These are phyloP conservation scores for Endocarpon pusillum DNA, from an alignment of 495 filamentous ascomycete species.

Conservation along the genomic window DNA sequence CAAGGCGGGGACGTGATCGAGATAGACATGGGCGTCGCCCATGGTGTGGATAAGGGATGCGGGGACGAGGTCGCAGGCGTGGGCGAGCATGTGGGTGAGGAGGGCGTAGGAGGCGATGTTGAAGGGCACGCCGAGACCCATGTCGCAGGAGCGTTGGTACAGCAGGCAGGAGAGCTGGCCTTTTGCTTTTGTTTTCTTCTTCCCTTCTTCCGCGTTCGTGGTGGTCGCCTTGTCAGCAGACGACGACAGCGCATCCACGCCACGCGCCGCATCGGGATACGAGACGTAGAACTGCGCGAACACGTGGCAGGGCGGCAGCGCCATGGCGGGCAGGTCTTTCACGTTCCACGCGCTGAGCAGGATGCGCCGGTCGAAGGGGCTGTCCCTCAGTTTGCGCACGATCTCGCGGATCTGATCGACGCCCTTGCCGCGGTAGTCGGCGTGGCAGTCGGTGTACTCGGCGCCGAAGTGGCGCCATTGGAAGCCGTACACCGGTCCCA, in stretches of 20 bases:
- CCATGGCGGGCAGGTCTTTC: slow-evolving; percentile 72
- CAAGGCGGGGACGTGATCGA: slow-evolving; percentile 82
- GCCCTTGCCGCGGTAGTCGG: slow-evolving; percentile 76
- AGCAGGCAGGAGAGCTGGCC: slow-evolving; percentile 68
- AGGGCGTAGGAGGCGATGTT: slow-evolving; percentile 92
- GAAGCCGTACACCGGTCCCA: slow-evolving; percentile 95
- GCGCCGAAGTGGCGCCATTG: slow-evolving; percentile 98
- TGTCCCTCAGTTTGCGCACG: slow-evolving; percentile 59
- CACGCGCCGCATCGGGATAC: slow-evolving; percentile 31
- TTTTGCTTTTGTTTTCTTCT: slow-evolving; percentile 24
- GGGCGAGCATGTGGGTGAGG: slow-evolving; percentile 83
- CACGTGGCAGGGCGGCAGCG: slow-evolving; percentile 94
- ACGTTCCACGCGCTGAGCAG: slow-evolving; percentile 92
- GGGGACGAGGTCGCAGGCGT: slow-evolving; percentile 64
- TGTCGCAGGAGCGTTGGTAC: slow-evolving; percentile 91
- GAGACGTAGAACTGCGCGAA: slow-evolving; percentile 97
- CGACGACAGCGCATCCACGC: slow-evolving; percentile 10
- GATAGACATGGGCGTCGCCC: slow-evolving; percentile 92
- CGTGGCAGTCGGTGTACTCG: slow-evolving; percentile 56
- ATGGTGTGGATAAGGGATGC: slow-evolving; percentile 81
- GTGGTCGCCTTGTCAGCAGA: background rate
- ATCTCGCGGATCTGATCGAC: slow-evolving; percentile 84
- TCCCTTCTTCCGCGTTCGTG: slow-evolving; percentile 6
- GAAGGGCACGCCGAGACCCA: slow-evolving; percentile 94
- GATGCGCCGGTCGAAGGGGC: slow-evolving; percentile 76